Evolutionary conservation across 2,329 filamentous ascomycete genomes (phyloP).

Genomic region (Chaetothyriales sp.): DNA sequence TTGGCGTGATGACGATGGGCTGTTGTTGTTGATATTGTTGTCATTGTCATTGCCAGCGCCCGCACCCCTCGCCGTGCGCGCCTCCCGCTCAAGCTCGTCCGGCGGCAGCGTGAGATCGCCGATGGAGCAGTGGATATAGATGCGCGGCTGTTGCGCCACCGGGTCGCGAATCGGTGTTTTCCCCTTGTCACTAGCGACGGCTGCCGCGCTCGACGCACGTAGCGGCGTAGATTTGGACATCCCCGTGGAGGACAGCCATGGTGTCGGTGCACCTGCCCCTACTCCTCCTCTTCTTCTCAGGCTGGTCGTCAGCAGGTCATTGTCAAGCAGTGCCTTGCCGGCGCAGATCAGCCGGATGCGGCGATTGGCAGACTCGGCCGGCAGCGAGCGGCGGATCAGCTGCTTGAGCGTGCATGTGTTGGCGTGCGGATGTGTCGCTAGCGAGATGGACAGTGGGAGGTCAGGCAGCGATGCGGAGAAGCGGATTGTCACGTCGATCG

Average conservation of each 20-base stretch:
- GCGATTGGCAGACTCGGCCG: constrained; percentile 44
- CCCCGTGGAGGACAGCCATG: constrained; percentile 19
- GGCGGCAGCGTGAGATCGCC: constrained; percentile 56
- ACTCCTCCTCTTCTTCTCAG: constrained; percentile 37
- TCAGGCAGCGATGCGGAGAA: constrained; percentile 80
- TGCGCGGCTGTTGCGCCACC: constrained; percentile 31
- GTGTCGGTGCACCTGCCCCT: too few relatives aligned
- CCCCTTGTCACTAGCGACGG: constrained; percentile 43
- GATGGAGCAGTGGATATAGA: constrained; percentile 90
- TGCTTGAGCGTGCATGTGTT: constrained; percentile 63
- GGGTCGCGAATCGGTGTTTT: constrained; percentile 46
- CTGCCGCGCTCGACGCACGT: constrained; percentile 22
- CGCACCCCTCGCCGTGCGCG: constrained; percentile 22
- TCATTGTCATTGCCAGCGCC: not conserved
- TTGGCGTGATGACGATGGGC: not conserved
- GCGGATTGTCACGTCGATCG: constrained; percentile 66
- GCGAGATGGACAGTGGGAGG: constrained; percentile 55
- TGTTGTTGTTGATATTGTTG: not conserved
- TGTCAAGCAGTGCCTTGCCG: constrained; percentile 70
- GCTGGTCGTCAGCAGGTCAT: constrained; percentile 49
- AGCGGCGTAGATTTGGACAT: constrained; percentile 33
- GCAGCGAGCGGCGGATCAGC: constrained; percentile 58
- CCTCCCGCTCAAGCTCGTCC: constrained; percentile 55
- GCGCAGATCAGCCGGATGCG: constrained; percentile 80
- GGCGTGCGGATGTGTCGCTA: constrained; percentile 31